Base-by-base conservation (phyloP, 1,284 basidiomycete species). In the Ganoderma sinense region DNA sequence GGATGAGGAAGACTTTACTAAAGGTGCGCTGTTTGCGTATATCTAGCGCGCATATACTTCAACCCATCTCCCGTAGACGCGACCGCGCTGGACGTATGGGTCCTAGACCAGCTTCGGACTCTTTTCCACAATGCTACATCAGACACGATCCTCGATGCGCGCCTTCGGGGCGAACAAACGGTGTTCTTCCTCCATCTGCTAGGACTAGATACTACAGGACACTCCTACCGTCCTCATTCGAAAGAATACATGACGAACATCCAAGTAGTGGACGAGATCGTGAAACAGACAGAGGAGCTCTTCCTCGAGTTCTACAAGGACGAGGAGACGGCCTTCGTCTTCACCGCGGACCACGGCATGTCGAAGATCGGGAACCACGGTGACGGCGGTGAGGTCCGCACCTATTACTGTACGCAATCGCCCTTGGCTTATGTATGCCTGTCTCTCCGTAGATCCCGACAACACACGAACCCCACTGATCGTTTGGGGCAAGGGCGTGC, bases 341-440 rank as follows among this genome's bases (percentile, higher is more conserved):
- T 97, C 78, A 96, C 94, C 4, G 94, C 96, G 0, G 95, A 97
- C 78, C 95, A 97, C 78, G 95, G 95, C 6, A 97, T 97, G 95
- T 94, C 92, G 10, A 88, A 86, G 56, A 93, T 96, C 68, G 95
- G 95, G 33, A 97, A 96, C 76, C 95, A 97, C 72, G 95, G 95
- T 2, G 95, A 97, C 75, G 95, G 95, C 39, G 91, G 93, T 94
- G 74, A 68, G 78, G 65, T 67, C 58, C 48, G 29, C 65, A 36
- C 58, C 26, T 10, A 51, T 31, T 39, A 65, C 53, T 26, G n/a
- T 23, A 39, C 5, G 31, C 16, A 36, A 5, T 43, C 39, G 56
- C 68, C 26, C 60, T 13, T 36, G 33, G 71, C 48, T 69, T 29
- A 40, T 45, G 4, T 18, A 18, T 56, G 6, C 16, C 4, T n/a